These are phyloP conservation scores for Vitellaria paradoxa DNA, from an alignment of 179 eudicot species.

Conservation along the genomic window DNA sequence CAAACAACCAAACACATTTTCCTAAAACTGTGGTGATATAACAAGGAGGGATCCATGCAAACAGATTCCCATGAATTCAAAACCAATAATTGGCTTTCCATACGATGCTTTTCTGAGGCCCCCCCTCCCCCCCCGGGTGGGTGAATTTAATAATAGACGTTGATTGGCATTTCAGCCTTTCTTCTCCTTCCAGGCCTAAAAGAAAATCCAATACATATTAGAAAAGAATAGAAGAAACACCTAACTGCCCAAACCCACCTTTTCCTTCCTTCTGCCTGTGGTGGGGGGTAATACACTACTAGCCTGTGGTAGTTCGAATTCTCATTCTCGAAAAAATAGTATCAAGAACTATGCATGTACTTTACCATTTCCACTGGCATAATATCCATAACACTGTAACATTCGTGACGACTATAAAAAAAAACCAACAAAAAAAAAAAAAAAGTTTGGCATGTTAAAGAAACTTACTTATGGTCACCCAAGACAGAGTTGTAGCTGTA, in stretches of 20 bases:
- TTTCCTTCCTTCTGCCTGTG: slow-evolving; percentile 1
- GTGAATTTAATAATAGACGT: too few relatives aligned
- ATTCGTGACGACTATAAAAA: slow-evolving; percentile 4
- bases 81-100: neutral
- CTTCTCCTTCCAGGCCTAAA: too few relatives aligned
- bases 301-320: neutral
- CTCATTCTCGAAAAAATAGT: too few relatives aligned
- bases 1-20: neutral
- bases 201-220: too few relatives aligned
- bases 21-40: neutral
- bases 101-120: neutral
- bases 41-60: neutral
- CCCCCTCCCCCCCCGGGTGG: neutral
- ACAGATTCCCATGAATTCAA: neutral
- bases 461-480: slow-evolving; percentile 86
- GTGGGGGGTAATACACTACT: neutral
- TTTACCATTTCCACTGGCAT: neutral
- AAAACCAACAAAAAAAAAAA: neutral
- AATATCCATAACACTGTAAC: neutral
- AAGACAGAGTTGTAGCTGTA: slow-evolving; percentile 79
- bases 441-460: neutral
- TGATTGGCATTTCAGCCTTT: too few relatives aligned
- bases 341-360: neutral
- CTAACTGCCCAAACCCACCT: too few relatives aligned
- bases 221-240: too few relatives aligned